Conservation (phyloP, 2,329 filamentous ascomycete genomes). For the Penicillium brasilianum region DNA sequence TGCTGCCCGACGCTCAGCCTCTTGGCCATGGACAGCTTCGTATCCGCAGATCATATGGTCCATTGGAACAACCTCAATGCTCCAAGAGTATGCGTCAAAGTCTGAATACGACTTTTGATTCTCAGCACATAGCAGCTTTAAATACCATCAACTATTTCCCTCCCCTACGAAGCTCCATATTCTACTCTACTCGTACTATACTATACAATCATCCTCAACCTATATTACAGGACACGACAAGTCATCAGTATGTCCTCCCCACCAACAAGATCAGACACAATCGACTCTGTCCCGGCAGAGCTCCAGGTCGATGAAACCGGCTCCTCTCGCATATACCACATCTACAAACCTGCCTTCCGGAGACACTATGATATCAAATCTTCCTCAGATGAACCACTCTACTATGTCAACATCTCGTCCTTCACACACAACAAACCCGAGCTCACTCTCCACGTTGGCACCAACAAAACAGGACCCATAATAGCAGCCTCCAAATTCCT, state of each 20-base stretch:
- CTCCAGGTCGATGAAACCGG: constrained; percentile 13
- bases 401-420: constrained; percentile 19
- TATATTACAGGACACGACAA: background rate
- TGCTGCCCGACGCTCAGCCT: constrained; percentile 9
- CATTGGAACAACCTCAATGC: background rate
- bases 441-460: constrained; percentile 21
- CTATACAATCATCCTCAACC: background rate
- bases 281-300: constrained; percentile 12
- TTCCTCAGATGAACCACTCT: constrained; percentile 12
- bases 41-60: constrained; percentile 10
- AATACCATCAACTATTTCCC: background rate
- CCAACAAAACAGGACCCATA: constrained; percentile 18
- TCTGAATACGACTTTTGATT: background rate
- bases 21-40: constrained; percentile 6
- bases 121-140: background rate
- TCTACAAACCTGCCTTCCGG: constrained; percentile 19
- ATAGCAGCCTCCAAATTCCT: constrained; percentile 34
- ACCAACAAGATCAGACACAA: constrained; percentile 17
- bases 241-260: constrained; percentile 12
- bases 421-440: constrained; percentile 25
- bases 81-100: background rate
- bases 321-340: constrained; percentile 15
- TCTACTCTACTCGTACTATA: background rate
- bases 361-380: constrained; percentile 25
- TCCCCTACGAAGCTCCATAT: background rate